A percentile compares a stretch with the other conserved stretches of the same genome.
phyloP scores from a whole-genome alignment of 2,329 filamentous ascomycete genomes.

The Xylariaceae sp. region DNA sequence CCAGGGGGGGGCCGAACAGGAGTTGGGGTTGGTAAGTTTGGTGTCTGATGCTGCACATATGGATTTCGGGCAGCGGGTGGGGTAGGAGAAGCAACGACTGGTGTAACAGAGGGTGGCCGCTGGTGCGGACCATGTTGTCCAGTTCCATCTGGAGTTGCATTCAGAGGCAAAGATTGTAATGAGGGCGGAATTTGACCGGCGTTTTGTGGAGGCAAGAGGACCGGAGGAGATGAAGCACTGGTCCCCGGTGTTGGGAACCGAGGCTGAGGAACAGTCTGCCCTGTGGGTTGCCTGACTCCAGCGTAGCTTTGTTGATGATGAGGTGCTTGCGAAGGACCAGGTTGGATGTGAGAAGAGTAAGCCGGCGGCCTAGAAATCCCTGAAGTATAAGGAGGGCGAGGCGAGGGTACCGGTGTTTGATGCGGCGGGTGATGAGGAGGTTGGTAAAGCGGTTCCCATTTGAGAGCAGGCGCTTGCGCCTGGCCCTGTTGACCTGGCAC shows the following conservation, averaged over 20 bases:
- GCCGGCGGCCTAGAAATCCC: slow-evolving; percentile 38
- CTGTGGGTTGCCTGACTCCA: slow-evolving; percentile 33
- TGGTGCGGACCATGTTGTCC: slow-evolving; percentile 44
- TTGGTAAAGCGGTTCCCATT: slow-evolving; percentile 51
- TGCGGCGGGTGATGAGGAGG: slow-evolving; percentile 43
- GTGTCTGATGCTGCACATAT: slow-evolving; percentile 32
- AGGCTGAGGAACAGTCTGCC: slow-evolving; percentile 39
- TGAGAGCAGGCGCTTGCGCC: slow-evolving; percentile 43
- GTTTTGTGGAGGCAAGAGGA: slow-evolving; percentile 43
- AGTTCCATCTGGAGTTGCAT: slow-evolving; percentile 41
- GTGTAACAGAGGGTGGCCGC: slow-evolving; percentile 37
- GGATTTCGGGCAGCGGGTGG: slow-evolving; percentile 30
- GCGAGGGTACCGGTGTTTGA: slow-evolving; percentile 41
- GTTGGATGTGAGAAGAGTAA: slow-evolving; percentile 35
- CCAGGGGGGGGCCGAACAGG: slow-evolving; percentile 35
- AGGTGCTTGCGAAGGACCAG: slow-evolving; percentile 32
- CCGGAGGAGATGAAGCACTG: slow-evolving; percentile 38
- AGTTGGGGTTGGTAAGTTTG: slow-evolving; percentile 30
- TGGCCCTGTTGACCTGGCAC: slow-evolving; percentile 39
- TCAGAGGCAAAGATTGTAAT: slow-evolving; percentile 39
- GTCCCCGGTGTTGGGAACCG: slow-evolving; percentile 45
- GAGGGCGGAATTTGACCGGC: slow-evolving; percentile 41
- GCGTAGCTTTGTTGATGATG: slow-evolving; percentile 36
- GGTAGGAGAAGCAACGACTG: slow-evolving; percentile 38
- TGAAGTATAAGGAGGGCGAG: slow-evolving; percentile 39